These are phyloP conservation scores for Plectranthus barbatus DNA, from an alignment of 257 asterid species.

Conservation along the genomic window DNA sequence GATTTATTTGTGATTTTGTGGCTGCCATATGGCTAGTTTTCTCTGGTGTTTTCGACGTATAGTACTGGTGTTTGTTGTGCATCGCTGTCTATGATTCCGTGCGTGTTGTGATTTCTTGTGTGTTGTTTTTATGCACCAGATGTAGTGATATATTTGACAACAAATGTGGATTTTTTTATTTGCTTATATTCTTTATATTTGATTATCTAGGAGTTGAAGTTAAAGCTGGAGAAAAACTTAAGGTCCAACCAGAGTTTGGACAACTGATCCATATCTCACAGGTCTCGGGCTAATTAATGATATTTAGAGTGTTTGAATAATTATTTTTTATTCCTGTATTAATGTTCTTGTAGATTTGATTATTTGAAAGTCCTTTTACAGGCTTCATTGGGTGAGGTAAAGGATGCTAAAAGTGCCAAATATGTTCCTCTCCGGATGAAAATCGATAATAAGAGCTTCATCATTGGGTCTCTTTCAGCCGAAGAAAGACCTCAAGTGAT, in stretches of 20 bases:
- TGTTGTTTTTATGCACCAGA: neutral
- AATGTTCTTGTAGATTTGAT: neutral
- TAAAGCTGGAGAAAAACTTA: constrained; percentile 40
- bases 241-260: constrained; percentile 32
- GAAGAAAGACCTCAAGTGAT: constrained; percentile 45
- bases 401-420: constrained; percentile 35
- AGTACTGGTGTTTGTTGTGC: neutral
- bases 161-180: neutral
- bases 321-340: neutral
- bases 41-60: neutral
- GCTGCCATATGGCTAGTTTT: neutral
- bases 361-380: neutral
- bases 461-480: constrained; percentile 50
- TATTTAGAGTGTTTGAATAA: neutral
- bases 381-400: constrained; percentile 69
- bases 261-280: constrained; percentile 62
- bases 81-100: neutral
- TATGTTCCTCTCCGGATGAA: constrained; percentile 37
- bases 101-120: neutral
- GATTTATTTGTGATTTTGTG: neutral
- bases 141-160: neutral
- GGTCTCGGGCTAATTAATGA: constrained; percentile 21
- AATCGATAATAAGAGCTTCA: constrained; percentile 22
- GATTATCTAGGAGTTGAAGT: constrained; percentile 58
- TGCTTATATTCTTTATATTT: neutral